Conservation (phyloP, 176 grass and related monocot species). For the Carex cristatella region DNA sequence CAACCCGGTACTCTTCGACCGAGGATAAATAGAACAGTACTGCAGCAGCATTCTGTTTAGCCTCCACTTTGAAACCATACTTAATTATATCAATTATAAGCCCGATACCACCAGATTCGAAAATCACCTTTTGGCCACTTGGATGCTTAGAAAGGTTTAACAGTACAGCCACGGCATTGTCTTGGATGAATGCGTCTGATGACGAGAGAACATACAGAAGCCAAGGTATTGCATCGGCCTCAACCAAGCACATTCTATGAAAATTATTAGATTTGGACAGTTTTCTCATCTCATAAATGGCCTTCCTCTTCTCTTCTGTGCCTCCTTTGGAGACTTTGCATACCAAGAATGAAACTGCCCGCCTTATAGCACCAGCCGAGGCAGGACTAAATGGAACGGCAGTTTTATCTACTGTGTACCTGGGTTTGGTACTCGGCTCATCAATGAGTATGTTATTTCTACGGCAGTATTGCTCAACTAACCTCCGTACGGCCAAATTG, state of each 20-base stretch:
- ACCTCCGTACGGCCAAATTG: constrained; percentile 41
- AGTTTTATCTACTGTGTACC: constrained; percentile 37
- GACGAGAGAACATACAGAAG: constrained; percentile 61
- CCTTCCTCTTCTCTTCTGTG: constrained; percentile 42
- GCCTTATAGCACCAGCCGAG: constrained; percentile 21
- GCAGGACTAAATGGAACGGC: constrained; percentile 31
- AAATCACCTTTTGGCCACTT: constrained; percentile 36
- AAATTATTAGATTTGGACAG: constrained; percentile 66
- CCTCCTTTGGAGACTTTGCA: constrained; percentile 31
- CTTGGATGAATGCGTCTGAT: constrained; percentile 38
- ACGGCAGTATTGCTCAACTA: constrained; percentile 47
- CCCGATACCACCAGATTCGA: constrained; percentile 44
- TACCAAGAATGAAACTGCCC: constrained; percentile 41
- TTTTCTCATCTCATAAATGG: constrained; percentile 54
- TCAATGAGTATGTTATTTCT: constrained; percentile 42
- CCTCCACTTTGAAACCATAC: constrained; percentile 32
- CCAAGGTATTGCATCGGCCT: constrained; percentile 59
- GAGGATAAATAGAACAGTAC: constrained; percentile 82
- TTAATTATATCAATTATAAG: constrained; percentile 57
- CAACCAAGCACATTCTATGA: constrained; percentile 60
- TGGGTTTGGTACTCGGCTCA: constrained; percentile 35
- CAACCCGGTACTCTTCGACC: constrained; percentile 44
- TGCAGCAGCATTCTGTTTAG: constrained; percentile 68
- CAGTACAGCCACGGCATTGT: constrained; percentile 43
- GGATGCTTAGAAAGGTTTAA: constrained; percentile 75